phyloP scores from a whole-genome alignment of 495 filamentous ascomycete species.

The Ascobolus immersus region DNA sequence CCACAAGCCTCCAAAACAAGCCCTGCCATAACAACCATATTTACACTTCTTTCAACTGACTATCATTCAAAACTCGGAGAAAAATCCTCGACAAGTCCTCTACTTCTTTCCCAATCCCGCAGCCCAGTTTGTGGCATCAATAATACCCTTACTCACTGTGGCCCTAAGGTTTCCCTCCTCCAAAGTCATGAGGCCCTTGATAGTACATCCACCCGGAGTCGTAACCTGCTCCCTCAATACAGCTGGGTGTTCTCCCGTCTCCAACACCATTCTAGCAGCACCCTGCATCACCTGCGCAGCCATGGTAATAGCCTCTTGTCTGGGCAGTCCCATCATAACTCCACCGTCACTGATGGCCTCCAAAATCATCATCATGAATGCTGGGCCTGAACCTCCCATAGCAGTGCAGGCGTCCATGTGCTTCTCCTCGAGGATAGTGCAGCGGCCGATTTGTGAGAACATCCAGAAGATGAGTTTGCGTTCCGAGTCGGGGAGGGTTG shows the following conservation, averaged over 20 bases:
- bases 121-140: slow-evolving; percentile 53
- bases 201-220: slow-evolving; percentile 61
- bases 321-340: slow-evolving; percentile 54
- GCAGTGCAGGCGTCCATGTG: slow-evolving; percentile 53
- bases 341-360: slow-evolving; percentile 56
- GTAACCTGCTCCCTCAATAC: slow-evolving; percentile 50
- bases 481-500: slow-evolving; percentile 27
- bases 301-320: slow-evolving; percentile 53
- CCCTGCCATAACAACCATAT: too few relatives aligned
- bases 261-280: slow-evolving; percentile 41
- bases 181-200: slow-evolving; percentile 46
- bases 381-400: slow-evolving; percentile 53
- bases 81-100: too few relatives aligned
- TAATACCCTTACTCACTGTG: slow-evolving; percentile 42
- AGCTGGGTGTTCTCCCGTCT: slow-evolving; percentile 53
- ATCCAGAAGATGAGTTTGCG: slow-evolving; percentile 45
- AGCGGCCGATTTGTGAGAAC: slow-evolving; percentile 43
- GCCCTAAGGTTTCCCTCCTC: slow-evolving; percentile 52
- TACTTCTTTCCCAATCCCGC: slow-evolving; percentile 36
- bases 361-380: slow-evolving; percentile 52
- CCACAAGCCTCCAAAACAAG: too few relatives aligned
- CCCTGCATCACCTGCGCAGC: slow-evolving; percentile 56
- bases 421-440: slow-evolving; percentile 34
- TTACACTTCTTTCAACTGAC: too few relatives aligned
- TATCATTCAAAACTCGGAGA: too few relatives aligned